Evolutionary conservation across 73 alveolate genomes (phyloP), one percentile per base, ranked within the genome.

Genomic region (Paramecium sonneborni): DNA sequence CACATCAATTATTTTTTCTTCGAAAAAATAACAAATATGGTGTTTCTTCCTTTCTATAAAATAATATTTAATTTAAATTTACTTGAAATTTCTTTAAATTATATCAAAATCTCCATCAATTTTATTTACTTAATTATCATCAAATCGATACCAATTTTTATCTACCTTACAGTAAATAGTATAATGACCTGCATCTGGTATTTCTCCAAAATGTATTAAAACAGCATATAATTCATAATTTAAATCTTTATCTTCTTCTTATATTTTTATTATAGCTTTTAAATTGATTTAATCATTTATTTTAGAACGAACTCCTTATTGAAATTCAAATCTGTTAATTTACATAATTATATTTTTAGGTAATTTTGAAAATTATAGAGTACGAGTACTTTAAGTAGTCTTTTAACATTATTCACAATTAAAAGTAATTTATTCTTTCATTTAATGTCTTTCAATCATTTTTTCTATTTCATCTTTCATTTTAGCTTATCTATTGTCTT

Each of bases 161-260:
- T 44, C 11, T 14, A 39, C 74, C 9, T 46, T 43, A 39, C 44
- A 38, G 12, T 41, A 38, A 43, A 18, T 32, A 14, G 74, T 79
- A 43, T 79, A 79, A 79, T 79, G 90, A 3, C 90, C 90, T 3
- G 34, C 72, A 30, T 79, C 69, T 41, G 90, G 46, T 41, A 26
- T 43, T 74, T 32, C 23, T 46, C 90, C 90, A 43, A 30, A 46
- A 43, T 79, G 90, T 11, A 39, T 79, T 5, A 79, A 41, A 4
- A 23, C 18, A 4, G 90, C 14, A 79, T 79, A 39, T 8, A 79
- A 46, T 79, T 79, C 76, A 43, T 43, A 79, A 43, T 41, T 79
- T n/a, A 79, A 9, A 0, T 6, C 20, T 20, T 24, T 34, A 23
- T 79, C 3, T 4, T 39, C 20, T 28, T 79, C 90, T 79, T 43